Conservation (phyloP, 106 monocot species). For the Acorus calamus region DNA sequence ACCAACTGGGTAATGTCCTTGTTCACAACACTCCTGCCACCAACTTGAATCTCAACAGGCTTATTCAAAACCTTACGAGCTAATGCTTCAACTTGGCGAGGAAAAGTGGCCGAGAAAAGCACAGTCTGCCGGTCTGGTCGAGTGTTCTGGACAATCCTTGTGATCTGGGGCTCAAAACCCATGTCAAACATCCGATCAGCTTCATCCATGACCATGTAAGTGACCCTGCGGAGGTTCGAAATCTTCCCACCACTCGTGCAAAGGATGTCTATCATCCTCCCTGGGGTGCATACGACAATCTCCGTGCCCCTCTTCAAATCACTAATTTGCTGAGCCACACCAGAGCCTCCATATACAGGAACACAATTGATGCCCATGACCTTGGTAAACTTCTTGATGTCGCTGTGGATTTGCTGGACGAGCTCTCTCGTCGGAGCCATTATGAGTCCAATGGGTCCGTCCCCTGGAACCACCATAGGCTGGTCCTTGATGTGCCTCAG, state of each 20-base stretch:
- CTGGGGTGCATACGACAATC: constrained; percentile 99
- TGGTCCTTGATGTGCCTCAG: constrained; percentile 95
- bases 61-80: constrained; percentile 86
- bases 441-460: constrained; percentile 89
- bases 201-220: constrained; percentile 96
- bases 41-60: constrained; percentile 91
- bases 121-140: constrained; percentile 90
- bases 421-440: constrained; percentile 99
- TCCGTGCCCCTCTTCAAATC: constrained; percentile 93
- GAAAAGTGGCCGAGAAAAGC: constrained; percentile 95
- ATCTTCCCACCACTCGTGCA: constrained; percentile 93
- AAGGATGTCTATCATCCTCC: constrained; percentile 97
- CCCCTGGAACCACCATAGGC: constrained; percentile 73
- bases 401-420: constrained; percentile 88
- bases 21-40: constrained; percentile 92
- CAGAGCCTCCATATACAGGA: constrained; percentile 91
- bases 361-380: constrained; percentile 67
- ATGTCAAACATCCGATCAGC: constrained; percentile 99
- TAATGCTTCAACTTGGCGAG: constrained; percentile 83
- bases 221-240: constrained; percentile 81
- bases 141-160: constrained; percentile 86
- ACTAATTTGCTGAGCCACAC: constrained; percentile 97
- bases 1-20: constrained; percentile 88
- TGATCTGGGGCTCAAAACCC: constrained; percentile 98
- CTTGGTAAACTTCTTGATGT: constrained; percentile 86